These are phyloP conservation scores for Podospora comata DNA, from an alignment of 495 filamentous ascomycete species.

Conservation along the genomic window DNA sequence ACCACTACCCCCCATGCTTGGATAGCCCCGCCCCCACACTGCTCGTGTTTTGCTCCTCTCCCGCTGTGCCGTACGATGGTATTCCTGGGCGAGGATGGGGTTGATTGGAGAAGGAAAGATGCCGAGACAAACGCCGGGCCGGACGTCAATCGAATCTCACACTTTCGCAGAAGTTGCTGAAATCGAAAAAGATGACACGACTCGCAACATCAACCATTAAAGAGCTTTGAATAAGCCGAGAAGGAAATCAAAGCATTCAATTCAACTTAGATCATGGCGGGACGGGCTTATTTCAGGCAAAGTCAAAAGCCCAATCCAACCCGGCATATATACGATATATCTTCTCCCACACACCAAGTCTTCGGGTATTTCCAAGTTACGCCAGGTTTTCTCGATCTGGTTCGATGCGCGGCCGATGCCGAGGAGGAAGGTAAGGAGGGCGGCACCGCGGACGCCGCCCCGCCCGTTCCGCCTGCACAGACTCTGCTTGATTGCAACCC, in stretches of 20 bases:
- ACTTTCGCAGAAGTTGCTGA: neutral
- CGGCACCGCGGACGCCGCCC: neutral
- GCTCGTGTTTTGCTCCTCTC: neutral
- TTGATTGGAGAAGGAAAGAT: neutral
- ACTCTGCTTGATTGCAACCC: neutral
- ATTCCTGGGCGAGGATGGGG: neutral
- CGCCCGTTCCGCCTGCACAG: neutral
- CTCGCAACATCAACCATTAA: neutral
- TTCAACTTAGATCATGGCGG: neutral
- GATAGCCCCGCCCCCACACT: neutral
- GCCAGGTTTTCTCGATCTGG: neutral
- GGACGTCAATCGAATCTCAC: neutral
- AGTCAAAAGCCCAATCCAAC: neutral
- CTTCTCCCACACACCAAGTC: neutral
- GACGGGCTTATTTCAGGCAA: neutral
- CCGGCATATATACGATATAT: neutral
- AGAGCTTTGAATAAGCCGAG: neutral
- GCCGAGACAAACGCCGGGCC: neutral
- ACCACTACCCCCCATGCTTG: neutral
- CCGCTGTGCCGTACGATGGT: no score
- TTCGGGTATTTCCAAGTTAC: neutral
- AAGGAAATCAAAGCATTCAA: neutral
- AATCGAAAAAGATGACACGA: neutral
- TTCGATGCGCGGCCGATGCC: neutral
- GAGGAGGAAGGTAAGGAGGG: neutral